A percentile compares a stretch with the other conserved stretches of the same genome.
These are phyloP conservation scores for Cyberlindnera mrakii DNA, from an alignment of 805 yeast species.

Conservation along the genomic window DNA sequence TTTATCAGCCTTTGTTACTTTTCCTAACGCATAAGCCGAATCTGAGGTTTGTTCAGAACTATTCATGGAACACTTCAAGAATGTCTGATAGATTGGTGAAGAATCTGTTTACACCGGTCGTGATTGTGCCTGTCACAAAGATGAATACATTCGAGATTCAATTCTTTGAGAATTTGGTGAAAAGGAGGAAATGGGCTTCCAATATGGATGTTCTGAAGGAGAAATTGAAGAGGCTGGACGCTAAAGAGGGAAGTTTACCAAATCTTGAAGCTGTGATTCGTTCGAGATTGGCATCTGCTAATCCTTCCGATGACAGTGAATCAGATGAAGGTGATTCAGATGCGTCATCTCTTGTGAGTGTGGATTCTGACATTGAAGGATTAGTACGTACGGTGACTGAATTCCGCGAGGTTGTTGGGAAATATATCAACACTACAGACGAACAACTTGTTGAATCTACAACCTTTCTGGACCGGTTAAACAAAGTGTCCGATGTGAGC, in stretches of 20 bases:
- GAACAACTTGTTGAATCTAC: background rate
- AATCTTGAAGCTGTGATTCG: background rate
- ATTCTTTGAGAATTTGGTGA: slow-evolving; percentile 30
- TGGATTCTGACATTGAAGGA: slow-evolving; percentile 5
- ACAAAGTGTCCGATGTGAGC: slow-evolving; percentile 19
- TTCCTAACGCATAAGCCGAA: slow-evolving; percentile 49
- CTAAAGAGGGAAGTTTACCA: slow-evolving; percentile 2
- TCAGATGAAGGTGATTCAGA: slow-evolving; percentile 1
- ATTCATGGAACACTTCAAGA: slow-evolving; percentile 57
- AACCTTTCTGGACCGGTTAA: slow-evolving; percentile 8
- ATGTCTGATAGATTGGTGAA: slow-evolving; percentile 60
- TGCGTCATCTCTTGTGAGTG: slow-evolving; percentile 1
- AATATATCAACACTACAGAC: background rate
- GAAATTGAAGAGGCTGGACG: slow-evolving; percentile 5
- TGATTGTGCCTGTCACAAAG: slow-evolving; percentile 57
- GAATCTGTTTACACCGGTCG: slow-evolving; percentile 59
- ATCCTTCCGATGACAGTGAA: background rate
- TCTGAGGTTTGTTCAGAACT: slow-evolving; percentile 34
- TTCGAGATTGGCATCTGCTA: background rate
- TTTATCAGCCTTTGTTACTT: slow-evolving; percentile 57
- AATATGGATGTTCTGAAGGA: slow-evolving; percentile 6
- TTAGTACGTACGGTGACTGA: background rate
- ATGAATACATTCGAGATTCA: slow-evolving; percentile 45
- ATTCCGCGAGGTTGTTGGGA: background rate
- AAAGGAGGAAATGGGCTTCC: slow-evolving; percentile 6